Base-by-base conservation (phyloP, 345 rosid species). In the Litchi chinensis region DNA sequence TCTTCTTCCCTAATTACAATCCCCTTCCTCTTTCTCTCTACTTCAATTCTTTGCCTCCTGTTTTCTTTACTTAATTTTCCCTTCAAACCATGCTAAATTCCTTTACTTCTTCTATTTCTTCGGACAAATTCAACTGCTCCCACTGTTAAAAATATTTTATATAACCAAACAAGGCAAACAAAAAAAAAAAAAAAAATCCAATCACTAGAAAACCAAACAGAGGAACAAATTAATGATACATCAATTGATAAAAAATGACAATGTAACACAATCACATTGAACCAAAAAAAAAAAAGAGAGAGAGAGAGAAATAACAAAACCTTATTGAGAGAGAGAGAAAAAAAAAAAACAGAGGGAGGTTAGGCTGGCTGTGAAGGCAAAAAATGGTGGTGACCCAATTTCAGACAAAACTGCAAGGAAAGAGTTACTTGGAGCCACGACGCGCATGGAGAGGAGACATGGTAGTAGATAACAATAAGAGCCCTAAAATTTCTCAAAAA, bases 401-500 rank as follows among this genome's bases (percentile, higher is more conserved):
- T 28, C 70, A 8, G 68, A 63, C 28, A 56, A 71, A 62, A 62
- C 68, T 12, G 52, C 7, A 32, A 22, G 15, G 46, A 28, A 52
- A 26, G 15, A 56, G n/a, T 60, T 21, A 60, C 65, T 60, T 39
- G 76, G 66, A 21, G 39, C 26, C 66, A 37, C 32, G 66, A 39
- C 6, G 39, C 76, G 54, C 39, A 70, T 50, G 74, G 74, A 50
- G 62, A 52, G 57, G 57, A 21, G 52, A 24, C 2, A 32, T 21
- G 66, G 46, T 4, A 7, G 22, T 60, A 63, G 57, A 63, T 40
- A 44, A 28, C 63, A 60, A 44, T 65, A 52, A 50, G 39, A 10
- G 41, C 48, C 78, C 78, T 67, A 64, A 3, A 76, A 65, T 65
- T 50, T 52, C 79, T 76, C 64, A 11, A 60, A 52, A 15, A 48